phyloP scores from a whole-genome alignment of 2,329 filamentous ascomycete genomes.

The Fusarium begoniae region DNA sequence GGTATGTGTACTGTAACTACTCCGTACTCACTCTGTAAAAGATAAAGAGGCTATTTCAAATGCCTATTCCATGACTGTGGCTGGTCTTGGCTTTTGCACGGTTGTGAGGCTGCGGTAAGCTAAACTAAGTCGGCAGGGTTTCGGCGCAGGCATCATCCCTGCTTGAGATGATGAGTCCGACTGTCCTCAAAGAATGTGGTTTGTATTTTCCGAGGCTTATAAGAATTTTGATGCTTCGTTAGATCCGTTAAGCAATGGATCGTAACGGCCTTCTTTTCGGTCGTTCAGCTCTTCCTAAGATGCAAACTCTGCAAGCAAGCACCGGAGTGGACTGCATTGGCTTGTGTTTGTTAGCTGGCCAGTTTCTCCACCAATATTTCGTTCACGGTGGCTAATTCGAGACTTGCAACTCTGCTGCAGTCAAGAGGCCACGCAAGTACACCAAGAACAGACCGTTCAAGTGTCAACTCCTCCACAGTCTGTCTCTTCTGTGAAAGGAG shows the following conservation, averaged over 20 bases:
- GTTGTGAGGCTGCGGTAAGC: conserved; percentile 18
- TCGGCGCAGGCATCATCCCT: conserved; percentile 23
- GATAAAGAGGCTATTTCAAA: background rate
- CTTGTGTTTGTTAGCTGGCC: background rate
- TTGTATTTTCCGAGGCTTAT: background rate
- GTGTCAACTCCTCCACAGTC: background rate
- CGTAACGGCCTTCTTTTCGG: background rate
- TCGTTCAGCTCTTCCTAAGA: background rate
- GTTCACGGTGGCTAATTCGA: conserved; percentile 35
- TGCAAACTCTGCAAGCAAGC: background rate
- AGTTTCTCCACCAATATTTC: conserved; percentile 16
- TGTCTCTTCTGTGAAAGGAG: background rate
- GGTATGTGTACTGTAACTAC: no score
- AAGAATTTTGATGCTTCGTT: background rate
- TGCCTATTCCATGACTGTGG: conserved; percentile 5
- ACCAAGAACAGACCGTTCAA: conserved; percentile 14
- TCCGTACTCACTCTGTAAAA: background rate
- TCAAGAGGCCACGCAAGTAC: conserved; percentile 14
- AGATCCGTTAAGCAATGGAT: background rate
- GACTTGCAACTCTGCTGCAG: conserved; percentile 1
- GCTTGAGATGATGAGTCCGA: conserved; percentile 9
- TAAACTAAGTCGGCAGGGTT: conserved; percentile 2
- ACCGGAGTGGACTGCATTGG: background rate
- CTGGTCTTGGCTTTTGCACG: conserved; percentile 7
- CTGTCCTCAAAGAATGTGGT: background rate